Evolutionary conservation across 306 rosid genomes (phyloP).

Genomic region (Prinsepia uniflora): DNA sequence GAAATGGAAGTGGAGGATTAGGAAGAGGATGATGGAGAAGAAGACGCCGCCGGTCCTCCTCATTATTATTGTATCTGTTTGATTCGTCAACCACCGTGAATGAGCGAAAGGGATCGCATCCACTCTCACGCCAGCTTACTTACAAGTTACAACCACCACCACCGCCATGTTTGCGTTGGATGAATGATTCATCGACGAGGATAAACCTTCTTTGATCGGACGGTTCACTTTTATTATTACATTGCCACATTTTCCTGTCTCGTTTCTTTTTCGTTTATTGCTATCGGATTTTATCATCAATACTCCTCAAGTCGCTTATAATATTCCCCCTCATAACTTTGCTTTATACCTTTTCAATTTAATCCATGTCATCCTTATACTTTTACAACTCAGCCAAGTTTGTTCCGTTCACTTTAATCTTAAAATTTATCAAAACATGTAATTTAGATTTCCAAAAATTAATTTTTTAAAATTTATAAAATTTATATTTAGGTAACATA

Average conservation of each 20-base stretch:
- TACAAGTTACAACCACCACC: neutral
- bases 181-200: neutral
- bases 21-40: slow-evolving; percentile 23
- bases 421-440: too few species aligned
- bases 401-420: too few species aligned
- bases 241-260: neutral
- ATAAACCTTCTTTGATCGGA: neutral
- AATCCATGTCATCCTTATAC: too few species aligned
- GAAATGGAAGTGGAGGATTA: slow-evolving; percentile 31
- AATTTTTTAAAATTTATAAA: too few species aligned
- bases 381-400: too few species aligned
- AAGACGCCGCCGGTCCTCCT: slow-evolving; percentile 12
- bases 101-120: neutral
- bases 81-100: neutral
- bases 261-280: too few species aligned
- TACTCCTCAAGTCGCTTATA: too few species aligned
- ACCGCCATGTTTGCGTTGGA: neutral
- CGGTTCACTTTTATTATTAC: neutral
- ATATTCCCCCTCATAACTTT: too few species aligned
- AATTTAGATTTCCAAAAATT: too few species aligned
- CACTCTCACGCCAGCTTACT: neutral
- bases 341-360: too few species aligned
- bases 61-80: neutral
- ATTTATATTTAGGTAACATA: too few species aligned
- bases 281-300: neutral